phyloP scores from a whole-genome alignment of 345 rosid genomes.

The Melastoma malabathricum region DNA sequence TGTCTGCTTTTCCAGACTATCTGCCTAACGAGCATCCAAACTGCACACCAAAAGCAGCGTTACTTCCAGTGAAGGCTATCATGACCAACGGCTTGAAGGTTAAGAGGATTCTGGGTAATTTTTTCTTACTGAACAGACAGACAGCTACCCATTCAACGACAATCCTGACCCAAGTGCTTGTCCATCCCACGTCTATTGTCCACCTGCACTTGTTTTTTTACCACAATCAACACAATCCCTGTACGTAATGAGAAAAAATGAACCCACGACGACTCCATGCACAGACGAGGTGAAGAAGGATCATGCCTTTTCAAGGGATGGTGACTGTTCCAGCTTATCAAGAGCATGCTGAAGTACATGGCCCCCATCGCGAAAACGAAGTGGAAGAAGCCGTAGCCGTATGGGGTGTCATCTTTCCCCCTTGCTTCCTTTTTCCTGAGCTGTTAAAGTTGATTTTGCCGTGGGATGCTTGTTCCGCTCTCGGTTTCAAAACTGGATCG shows the following conservation, averaged over 20 bases:
- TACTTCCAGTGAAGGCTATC: too few relatives aligned
- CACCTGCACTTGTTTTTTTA: constrained; percentile 33
- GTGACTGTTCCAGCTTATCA: constrained; percentile 91
- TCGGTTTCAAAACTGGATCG: constrained; percentile 2
- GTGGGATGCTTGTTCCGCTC: neutral
- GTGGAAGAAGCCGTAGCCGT: constrained; percentile 96
- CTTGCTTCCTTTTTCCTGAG: constrained; percentile 36
- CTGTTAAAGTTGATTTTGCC: constrained; percentile 16
- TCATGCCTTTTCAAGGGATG: constrained; percentile 64
- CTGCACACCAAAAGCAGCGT: constrained; percentile 21
- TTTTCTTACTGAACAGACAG: constrained; percentile 68
- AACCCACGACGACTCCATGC: neutral
- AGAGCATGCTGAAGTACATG: constrained; percentile 89
- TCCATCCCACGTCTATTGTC: constrained; percentile 99
- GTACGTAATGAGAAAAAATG: too few relatives aligned
- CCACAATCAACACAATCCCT: too few relatives aligned
- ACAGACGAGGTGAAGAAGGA: neutral
- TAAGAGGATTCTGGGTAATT: neutral
- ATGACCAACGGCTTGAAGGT: too few relatives aligned
- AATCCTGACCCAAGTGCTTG: constrained; percentile 91
- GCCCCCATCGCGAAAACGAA: constrained; percentile 95
- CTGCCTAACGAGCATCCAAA: constrained; percentile 89
- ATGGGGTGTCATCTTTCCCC: constrained; percentile 58
- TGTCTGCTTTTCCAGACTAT: constrained; percentile 40
- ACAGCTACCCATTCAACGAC: constrained; percentile 93